Conservation (phyloP, 1,139 yeast species). For the Magnusiomyces starmeri region DNA sequence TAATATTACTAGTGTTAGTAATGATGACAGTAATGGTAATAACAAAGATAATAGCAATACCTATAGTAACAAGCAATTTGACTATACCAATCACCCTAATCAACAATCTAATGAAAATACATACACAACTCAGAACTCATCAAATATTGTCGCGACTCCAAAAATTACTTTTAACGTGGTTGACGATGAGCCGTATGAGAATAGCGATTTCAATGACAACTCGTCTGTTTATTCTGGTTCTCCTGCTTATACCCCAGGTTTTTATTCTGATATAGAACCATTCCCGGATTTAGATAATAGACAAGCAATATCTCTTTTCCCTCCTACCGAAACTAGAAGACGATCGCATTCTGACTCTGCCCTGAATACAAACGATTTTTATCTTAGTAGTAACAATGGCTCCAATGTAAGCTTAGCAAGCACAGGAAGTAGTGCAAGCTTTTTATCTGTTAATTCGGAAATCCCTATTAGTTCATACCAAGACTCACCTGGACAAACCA, state of each 20-base stretch:
- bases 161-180: slow-evolving; percentile 16
- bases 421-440: slow-evolving; percentile 1
- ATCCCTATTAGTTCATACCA: too few relatives aligned
- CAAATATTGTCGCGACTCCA: slow-evolving; percentile 11
- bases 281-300: slow-evolving; percentile 8
- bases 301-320: slow-evolving; percentile 9
- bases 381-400: slow-evolving; percentile 9
- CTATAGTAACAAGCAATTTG: too few relatives aligned
- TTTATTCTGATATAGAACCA: slow-evolving; percentile 11
- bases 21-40: neutral
- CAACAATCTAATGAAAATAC: too few relatives aligned
- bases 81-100: too few relatives aligned
- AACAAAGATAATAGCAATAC: neutral
- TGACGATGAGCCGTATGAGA: slow-evolving; percentile 1
- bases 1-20: neutral
- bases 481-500: too few relatives aligned
- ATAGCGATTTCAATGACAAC: too few relatives aligned
- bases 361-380: slow-evolving; percentile 8
- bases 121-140: too few relatives aligned
- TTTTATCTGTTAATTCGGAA: too few relatives aligned
- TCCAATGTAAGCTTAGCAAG: slow-evolving; percentile 10
- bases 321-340: slow-evolving; percentile 18
- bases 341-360: slow-evolving; percentile 25
- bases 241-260: slow-evolving; percentile 7
- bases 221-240: slow-evolving; percentile 3